phyloP scores from a whole-genome alignment of 192 early-diverging fungal genomes.

The Phlyctochytrium planicorne region DNA sequence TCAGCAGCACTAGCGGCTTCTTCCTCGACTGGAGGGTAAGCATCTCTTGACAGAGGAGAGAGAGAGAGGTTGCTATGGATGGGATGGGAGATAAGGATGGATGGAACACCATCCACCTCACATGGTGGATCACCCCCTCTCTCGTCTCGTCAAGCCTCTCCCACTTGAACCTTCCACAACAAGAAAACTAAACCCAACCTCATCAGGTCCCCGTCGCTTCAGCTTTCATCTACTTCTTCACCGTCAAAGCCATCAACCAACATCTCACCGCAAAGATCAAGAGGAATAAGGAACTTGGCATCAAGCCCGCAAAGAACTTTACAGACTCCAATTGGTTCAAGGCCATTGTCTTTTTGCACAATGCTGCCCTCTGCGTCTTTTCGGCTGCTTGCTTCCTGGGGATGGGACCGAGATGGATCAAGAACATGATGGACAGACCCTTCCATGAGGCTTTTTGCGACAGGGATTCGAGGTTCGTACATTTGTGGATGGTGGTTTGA shows the following conservation, averaged over 20 bases:
- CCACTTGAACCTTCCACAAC: too few relatives aligned
- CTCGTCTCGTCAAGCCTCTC: too few relatives aligned
- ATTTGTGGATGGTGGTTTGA: not conserved
- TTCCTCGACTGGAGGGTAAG: too few relatives aligned
- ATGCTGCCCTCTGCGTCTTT: slow-evolving; percentile 67
- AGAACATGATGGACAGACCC: slow-evolving; percentile 48
- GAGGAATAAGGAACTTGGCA: not conserved
- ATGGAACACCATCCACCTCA: too few relatives aligned
- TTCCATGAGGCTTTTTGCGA: slow-evolving; percentile 43
- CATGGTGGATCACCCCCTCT: too few relatives aligned
- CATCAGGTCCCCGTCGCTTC: slow-evolving; percentile 15
- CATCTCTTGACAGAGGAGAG: too few relatives aligned
- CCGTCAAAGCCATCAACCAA: slow-evolving; percentile 16
- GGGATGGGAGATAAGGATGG: too few relatives aligned
- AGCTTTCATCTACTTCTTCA: slow-evolving; percentile 22
- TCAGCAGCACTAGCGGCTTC: too few relatives aligned
- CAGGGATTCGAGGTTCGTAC: slow-evolving; percentile 26
- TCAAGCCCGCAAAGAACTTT: not conserved
- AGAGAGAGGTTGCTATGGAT: too few relatives aligned
- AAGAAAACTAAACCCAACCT: too few relatives aligned
- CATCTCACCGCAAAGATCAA: not conserved
- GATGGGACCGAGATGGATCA: slow-evolving; percentile 57
- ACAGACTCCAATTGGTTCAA: slow-evolving; percentile 55
- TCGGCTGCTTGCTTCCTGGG: slow-evolving; percentile 69
- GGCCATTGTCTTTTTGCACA: slow-evolving; percentile 74